phyloP scores from a whole-genome alignment of 495 filamentous ascomycete species.

The Aspergillus haitiensis region DNA sequence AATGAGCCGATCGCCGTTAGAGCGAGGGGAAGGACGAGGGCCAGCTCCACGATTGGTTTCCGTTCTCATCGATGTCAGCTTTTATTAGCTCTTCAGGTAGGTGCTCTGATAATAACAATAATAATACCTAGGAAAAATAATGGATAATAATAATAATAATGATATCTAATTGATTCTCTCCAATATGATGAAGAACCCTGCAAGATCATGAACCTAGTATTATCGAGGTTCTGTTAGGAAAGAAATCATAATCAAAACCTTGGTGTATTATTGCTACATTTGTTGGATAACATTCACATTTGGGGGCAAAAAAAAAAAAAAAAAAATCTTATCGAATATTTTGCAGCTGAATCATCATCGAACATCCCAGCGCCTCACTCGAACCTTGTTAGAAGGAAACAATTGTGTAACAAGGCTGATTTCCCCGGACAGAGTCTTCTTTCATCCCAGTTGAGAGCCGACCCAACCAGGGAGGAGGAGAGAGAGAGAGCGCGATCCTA shows the following conservation, averaged over 20 bases:
- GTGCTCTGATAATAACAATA: too few species aligned
- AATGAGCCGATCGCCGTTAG: conserved; percentile 9
- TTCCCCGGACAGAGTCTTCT: too few species aligned
- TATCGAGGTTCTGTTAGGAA: too few species aligned
- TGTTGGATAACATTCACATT: background rate
- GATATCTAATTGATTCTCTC: background rate
- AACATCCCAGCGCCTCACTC: background rate
- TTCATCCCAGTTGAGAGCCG: too few species aligned
- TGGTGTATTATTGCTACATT: too few species aligned
- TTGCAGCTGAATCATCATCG: background rate
- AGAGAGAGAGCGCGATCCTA: background rate
- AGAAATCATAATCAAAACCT: too few species aligned
- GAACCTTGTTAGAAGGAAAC: too few species aligned
- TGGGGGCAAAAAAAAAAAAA: background rate
- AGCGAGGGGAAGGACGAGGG: conserved; percentile 6
- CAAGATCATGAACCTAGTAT: background rate
- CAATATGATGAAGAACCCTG: background rate
- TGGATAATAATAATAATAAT: too few species aligned
- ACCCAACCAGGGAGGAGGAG: background rate
- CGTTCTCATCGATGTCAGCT: background rate
- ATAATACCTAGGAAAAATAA: too few species aligned
- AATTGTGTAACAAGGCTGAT: too few species aligned
- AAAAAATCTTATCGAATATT: background rate
- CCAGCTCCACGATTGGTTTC: background rate
- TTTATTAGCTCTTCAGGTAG: background rate